Evolutionary conservation across 306 rosid species (phyloP), one percentile per base, ranked within the genome.

Genomic region (Cyclanthera cordifolia): DNA sequence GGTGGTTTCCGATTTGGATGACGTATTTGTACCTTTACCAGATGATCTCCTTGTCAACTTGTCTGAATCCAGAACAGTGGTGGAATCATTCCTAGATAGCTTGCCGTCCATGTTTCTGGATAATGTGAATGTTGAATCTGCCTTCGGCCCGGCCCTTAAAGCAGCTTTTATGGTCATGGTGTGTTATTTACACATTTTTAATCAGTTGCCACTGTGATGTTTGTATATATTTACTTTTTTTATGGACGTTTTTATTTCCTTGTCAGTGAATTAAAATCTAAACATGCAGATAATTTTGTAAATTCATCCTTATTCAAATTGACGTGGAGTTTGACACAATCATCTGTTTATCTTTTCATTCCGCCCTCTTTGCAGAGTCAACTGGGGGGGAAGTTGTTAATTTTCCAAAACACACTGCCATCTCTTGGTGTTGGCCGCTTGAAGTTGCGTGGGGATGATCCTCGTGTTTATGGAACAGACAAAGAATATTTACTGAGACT

Each of bases 1-100:
- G 87, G 99, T 94, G 77, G 96, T 94, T 83, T 88, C 99, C 71
- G 99, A 94, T 84, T 79, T 94, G 74, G 99, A 94, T 65, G 99
- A 90, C 65, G 77, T 94, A 81, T 94, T 94, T 85, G 78, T 94
- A 72, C 99, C 99, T n/a, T 83, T 94, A 73, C 99, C 97, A 63
- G 99, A 94, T 77, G 99, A 94, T 82, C 96, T 94, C 65, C 92
- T 94, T 76, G 99, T 94, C 73, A 94, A 94, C 81, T 82, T 94
- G 64, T 94, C 99, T 41, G 99, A 94, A 85, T 94, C 99, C 68
- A 90, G 91, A 86, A 80, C 78, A 77, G 99, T 94, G 70, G 99
- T 90, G 72, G 97, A 94, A 77, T 49, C 84, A 72, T 94, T 94
- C 82, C 90, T 90, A 43, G 99, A 94, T 79, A 88, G 92, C 86